Base-by-base conservation (phyloP, 805 yeast genomes). In the Komagataella pseudopastoris region DNA sequence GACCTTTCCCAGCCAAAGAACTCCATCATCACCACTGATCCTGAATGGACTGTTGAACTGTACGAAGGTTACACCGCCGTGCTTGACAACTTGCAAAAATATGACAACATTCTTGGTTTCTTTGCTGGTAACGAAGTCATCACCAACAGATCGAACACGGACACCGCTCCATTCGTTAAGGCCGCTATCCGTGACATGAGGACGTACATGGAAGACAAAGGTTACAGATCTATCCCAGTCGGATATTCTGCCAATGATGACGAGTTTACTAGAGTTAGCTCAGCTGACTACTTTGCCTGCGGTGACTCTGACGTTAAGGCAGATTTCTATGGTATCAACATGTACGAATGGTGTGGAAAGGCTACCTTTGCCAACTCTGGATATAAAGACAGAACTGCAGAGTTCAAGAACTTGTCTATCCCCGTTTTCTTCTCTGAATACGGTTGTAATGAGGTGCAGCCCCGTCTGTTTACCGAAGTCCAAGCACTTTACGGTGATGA, bases 111-210 rank as follows among this genome's bases (percentile, higher is more conserved):
- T 50, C 71, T 85, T 58, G 93, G 93, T 60, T 85, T 85, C 75
- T 85, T 85, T 65, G 91, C 91, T 49, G 91, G 91, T 75, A 85
- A 85, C 63, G 91, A 85, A 74, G 91, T 85, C 56, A 76, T 88
- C 61, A 84, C 85, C 68, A 74, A 78, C 59, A 64, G 63, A 36
- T 63, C 77, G 58, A 84, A 82, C 70, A 81, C 90, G 53, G 82
- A 74, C 56, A 83, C 91, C 53, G 85, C 91, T 51, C 83, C 91
- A 44, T 85, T 77, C 63, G 91, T 85, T 57, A 85, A 85, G 67
- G 91, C 91, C 55, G 91, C 91, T 30, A 67, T 85, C 53, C 80
- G 93, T 77, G 91, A 85, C 66, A 73, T 80, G 60, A 85, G 83
- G 68, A 69, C 75, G 24, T 84, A 85, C 69, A 84, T 85, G 60